These are phyloP conservation scores for Fistulinella cinereoalba DNA, from an alignment of 1,284 basidiomycete species.

Conservation along the genomic window DNA sequence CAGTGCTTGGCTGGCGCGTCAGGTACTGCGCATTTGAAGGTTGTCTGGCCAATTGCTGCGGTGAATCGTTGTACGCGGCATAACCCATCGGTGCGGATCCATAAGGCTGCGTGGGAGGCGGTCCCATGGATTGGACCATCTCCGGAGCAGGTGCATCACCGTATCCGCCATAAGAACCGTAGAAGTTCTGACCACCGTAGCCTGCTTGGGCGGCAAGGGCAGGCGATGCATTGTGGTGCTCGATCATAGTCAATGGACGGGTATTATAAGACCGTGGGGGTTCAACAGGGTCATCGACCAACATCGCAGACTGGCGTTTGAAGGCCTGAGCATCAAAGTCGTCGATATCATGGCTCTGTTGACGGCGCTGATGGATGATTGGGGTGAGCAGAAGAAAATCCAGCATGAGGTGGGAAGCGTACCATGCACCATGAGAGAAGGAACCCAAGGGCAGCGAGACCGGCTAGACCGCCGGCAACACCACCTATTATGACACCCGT, in stretches of 20 bases:
- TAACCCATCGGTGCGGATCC: constrained; percentile 15
- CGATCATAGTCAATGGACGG: constrained; percentile 55
- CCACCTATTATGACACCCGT: constrained; percentile 51
- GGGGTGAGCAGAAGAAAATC: constrained; percentile 3
- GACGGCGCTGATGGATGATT: constrained; percentile 42
- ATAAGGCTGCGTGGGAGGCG: constrained; percentile 20
- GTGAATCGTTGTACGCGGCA: constrained; percentile 23
- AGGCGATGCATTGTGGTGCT: constrained; percentile 39
- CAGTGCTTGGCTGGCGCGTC: constrained; percentile 20
- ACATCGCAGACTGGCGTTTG: constrained; percentile 56
- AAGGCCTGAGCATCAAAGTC: constrained; percentile 54
- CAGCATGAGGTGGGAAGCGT: constrained; percentile 6
- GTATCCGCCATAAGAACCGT: constrained; percentile 35
- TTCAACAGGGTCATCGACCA: constrained; percentile 47
- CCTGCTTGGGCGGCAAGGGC: constrained; percentile 25
- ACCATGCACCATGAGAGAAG: constrained; percentile 56
- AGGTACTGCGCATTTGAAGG: constrained; percentile 29
- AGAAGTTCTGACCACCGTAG: constrained; percentile 23
- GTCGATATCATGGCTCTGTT: constrained; percentile 39
- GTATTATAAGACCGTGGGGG: constrained; percentile 37
- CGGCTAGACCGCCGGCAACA: constrained; percentile 49
- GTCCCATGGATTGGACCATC: constrained; percentile 5
- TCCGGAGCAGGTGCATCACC: constrained; percentile 36
- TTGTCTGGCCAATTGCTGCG: constrained; percentile 27
- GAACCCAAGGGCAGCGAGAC: constrained; percentile 46